Percentiles rank a stretch among this genome's conserved stretches.
Evolutionary conservation across 495 filamentous ascomycete genomes (phyloP).

Genomic region (Tuber umbilicatum): DNA sequence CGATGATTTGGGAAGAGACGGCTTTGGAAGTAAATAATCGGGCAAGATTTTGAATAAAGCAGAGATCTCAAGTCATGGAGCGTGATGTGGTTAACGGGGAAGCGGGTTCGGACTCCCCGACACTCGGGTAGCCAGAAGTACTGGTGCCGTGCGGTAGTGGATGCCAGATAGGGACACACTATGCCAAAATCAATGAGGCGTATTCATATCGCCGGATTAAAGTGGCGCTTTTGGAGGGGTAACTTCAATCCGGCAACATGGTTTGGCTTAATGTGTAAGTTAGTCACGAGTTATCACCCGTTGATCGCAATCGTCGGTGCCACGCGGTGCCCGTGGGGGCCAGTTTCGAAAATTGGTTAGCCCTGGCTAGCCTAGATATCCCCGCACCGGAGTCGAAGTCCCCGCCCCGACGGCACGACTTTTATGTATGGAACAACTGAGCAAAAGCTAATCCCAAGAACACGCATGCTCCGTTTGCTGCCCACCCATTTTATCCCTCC

Average conservation of each 20-base stretch:
- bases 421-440: background rate
- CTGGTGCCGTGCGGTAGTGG: background rate
- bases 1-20: background rate
- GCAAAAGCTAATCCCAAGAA: background rate
- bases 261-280: background rate
- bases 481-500: background rate
- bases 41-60: background rate
- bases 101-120: background rate
- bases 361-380: background rate
- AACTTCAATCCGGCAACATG: background rate
- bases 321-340: background rate
- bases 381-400: background rate
- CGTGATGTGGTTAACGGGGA: background rate
- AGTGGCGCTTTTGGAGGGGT: background rate
- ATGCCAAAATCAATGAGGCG: background rate
- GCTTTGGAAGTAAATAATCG: background rate
- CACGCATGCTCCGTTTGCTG: background rate
- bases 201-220: background rate
- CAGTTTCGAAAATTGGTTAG: background rate
- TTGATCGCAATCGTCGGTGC: background rate
- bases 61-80: background rate
- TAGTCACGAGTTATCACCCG: background rate
- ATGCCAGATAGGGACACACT: background rate
- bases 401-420: background rate
- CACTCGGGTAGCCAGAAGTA: background rate